phyloP scores from a whole-genome alignment of 768 basidiomycete species.

The Termitomyces sp. region DNA sequence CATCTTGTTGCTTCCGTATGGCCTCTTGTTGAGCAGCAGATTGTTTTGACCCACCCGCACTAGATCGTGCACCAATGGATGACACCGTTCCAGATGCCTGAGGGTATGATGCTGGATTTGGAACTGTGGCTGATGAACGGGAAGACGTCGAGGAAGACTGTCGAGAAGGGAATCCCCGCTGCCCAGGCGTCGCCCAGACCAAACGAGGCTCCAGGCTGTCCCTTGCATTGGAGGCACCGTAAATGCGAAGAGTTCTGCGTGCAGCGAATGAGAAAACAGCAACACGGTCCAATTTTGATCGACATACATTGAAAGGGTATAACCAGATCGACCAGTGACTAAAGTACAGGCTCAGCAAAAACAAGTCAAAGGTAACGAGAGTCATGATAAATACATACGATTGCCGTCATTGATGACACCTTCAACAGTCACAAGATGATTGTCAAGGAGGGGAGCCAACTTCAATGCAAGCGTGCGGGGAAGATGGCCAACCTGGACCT shows the following conservation, averaged over 20 bases:
- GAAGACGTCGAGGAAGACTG: constrained; percentile 15
- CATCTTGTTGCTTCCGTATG: constrained; percentile 45
- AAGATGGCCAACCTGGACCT: constrained; percentile 78
- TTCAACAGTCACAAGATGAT: constrained; percentile 60
- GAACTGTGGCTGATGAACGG: constrained; percentile 2
- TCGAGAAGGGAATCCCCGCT: constrained; percentile 48
- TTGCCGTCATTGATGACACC: constrained; percentile 71
- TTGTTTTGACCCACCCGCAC: constrained; percentile 14
- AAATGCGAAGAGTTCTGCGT: constrained; percentile 65
- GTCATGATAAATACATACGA: constrained; percentile 31
- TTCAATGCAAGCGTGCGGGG: constrained; percentile 54
- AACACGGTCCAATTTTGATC: not conserved
- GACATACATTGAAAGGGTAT: constrained; percentile 61
- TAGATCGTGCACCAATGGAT: constrained; percentile 14
- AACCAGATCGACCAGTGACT: constrained; percentile 43
- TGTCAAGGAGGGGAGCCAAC: constrained; percentile 73
- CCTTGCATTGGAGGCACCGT: constrained; percentile 60
- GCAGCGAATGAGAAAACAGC: not conserved
- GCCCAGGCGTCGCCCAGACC: constrained; percentile 71
- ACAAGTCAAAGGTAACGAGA: not conserved
- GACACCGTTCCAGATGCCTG: constrained; percentile 13
- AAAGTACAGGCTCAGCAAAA: constrained; percentile 5
- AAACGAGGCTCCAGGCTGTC: constrained; percentile 60
- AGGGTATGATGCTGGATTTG: not conserved
- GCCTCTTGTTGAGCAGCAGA: constrained; percentile 46